Percentiles rank a stretch among this genome's conserved stretches.
phyloP scores from a whole-genome alignment of 1,284 basidiomycete species.

The Hymenochaete sp. region DNA sequence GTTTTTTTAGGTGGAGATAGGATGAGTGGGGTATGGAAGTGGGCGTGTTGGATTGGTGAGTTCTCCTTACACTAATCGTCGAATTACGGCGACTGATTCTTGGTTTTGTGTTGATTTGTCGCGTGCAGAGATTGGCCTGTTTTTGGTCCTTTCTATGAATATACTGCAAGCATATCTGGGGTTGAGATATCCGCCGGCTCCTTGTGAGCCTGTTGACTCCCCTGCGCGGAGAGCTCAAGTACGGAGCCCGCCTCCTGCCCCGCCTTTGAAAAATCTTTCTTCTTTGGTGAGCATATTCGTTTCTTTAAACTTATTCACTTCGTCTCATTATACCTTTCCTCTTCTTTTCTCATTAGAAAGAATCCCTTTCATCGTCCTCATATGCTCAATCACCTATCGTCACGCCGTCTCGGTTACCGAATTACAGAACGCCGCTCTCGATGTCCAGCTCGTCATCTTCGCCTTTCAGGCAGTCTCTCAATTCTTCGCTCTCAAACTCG shows the following conservation, averaged over 20 bases:
- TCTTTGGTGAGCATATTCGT: slow-evolving; percentile 3
- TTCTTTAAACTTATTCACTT: background rate
- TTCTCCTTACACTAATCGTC: background rate
- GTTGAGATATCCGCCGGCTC: slow-evolving; percentile 15
- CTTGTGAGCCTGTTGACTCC: slow-evolving; percentile 10
- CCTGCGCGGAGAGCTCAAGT: slow-evolving; percentile 11
- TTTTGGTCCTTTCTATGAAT: slow-evolving; percentile 11
- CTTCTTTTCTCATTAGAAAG: background rate
- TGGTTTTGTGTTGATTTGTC: background rate
- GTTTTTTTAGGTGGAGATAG: slow-evolving; percentile 2
- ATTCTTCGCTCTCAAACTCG: slow-evolving; percentile 14
- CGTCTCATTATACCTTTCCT: background rate
- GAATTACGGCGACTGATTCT: background rate
- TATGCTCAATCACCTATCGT: slow-evolving; percentile 11
- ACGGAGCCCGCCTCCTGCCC: slow-evolving; percentile 8
- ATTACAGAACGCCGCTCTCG: slow-evolving; percentile 4
- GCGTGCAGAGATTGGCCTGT: slow-evolving; percentile 12
- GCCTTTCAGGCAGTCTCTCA: slow-evolving; percentile 14
- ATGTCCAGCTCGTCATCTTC: slow-evolving; percentile 6
- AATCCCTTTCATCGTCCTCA: slow-evolving; percentile 6
- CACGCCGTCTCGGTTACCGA: slow-evolving; percentile 13
- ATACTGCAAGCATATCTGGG: slow-evolving; percentile 15
- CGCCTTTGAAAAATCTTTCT: slow-evolving; percentile 8
- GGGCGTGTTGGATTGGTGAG: slow-evolving; percentile 15
- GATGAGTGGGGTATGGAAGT: background rate